phyloP scores from a whole-genome alignment of 2,329 filamentous ascomycete genomes.

The Huntiella decipiens region DNA sequence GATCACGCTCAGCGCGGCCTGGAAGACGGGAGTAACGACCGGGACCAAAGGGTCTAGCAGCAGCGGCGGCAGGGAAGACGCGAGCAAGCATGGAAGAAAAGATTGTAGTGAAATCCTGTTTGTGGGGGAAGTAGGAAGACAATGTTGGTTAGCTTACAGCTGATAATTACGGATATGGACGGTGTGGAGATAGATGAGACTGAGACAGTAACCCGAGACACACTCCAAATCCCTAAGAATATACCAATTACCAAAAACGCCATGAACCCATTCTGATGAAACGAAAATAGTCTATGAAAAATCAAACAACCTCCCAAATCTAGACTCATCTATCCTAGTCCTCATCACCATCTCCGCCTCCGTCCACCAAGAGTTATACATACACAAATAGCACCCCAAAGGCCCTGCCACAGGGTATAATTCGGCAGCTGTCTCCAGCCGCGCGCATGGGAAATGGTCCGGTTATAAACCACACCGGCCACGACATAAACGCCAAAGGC shows the following conservation, averaged over 20 bases:
- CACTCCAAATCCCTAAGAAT: neutral
- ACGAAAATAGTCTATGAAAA: constrained; percentile 1
- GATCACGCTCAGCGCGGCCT: constrained; percentile 30
- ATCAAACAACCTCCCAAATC: neutral
- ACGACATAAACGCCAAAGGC: constrained; percentile 76
- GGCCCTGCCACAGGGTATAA: constrained; percentile 78
- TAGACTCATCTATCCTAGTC: neutral
- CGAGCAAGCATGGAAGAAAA: constrained; percentile 50
- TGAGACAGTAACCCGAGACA: neutral
- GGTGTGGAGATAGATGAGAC: neutral
- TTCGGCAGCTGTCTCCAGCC: constrained; percentile 94
- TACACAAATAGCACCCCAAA: constrained; percentile 27
- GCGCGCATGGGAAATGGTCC: constrained; percentile 80
- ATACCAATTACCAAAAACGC: neutral
- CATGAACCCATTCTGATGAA: neutral
- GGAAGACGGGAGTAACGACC: constrained; percentile 50
- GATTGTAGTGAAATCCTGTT: constrained; percentile 47
- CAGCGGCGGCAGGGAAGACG: constrained; percentile 32
- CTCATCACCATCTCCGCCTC: constrained; percentile 8
- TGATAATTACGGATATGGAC: neutral
- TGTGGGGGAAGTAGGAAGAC: neutral
- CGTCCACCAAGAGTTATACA: constrained; percentile 9
- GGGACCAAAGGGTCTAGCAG: constrained; percentile 16
- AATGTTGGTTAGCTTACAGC: neutral
- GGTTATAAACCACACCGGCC: constrained; percentile 87